phyloP scores from a whole-genome alignment of 2,329 filamentous ascomycete species.

The Aspergillus novoparasiticus region DNA sequence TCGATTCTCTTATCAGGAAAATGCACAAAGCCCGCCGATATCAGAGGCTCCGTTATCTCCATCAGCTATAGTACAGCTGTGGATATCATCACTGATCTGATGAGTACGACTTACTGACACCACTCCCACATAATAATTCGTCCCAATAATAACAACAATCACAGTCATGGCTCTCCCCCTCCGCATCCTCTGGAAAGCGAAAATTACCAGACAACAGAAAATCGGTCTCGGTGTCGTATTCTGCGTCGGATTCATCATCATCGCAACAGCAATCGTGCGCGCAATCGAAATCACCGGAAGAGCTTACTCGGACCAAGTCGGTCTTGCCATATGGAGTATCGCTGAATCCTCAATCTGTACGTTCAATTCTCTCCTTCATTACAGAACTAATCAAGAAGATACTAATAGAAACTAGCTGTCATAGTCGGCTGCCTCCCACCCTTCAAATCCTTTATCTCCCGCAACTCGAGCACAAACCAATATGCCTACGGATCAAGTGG shows the following conservation, averaged over 20 bases:
- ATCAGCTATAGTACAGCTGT: conserved; percentile 25
- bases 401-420: conserved; percentile 11
- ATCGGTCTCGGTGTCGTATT: conserved; percentile 31
- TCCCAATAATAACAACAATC: neutral
- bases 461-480: neutral
- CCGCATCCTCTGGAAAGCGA: conserved; percentile 29
- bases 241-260: conserved; percentile 28
- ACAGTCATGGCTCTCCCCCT: conserved; percentile 36
- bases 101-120: conserved; percentile 19
- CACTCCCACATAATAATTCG: neutral
- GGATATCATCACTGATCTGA: conserved; percentile 27
- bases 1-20: conserved; percentile 11
- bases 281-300: conserved; percentile 27
- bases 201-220: conserved; percentile 30
- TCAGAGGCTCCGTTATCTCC: conserved; percentile 18
- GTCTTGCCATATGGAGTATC: conserved; percentile 22
- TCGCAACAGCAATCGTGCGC: conserved; percentile 30
- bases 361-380: neutral
- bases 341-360: conserved; percentile 24
- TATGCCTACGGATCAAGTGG: neutral
- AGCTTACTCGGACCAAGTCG: conserved; percentile 23
- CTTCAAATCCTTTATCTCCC: conserved; percentile 20
- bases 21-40: conserved; percentile 20
- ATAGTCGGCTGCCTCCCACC: conserved; percentile 23
- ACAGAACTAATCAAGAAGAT: neutral